Base-by-base conservation (phyloP, 2,329 filamentous ascomycete genomes). In the Nigrospora sphaerica region DNA sequence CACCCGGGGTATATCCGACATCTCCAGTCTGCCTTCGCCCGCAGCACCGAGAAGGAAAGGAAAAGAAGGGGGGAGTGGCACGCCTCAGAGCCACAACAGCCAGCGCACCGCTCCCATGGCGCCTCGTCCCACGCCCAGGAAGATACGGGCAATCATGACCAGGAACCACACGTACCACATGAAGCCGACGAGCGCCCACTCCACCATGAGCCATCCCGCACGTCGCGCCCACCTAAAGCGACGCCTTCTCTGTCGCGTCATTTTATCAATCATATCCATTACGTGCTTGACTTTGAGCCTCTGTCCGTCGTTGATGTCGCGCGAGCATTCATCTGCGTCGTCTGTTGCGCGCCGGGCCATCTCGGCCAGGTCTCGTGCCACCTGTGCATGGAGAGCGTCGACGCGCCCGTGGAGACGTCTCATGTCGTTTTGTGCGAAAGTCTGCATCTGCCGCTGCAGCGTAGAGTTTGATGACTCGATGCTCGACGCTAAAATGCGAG, bases 91-190 rank as follows among this genome's bases (percentile, higher is more conserved):
- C 88, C 88, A 95, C 52, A 95, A 68, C 61, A 96, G 66, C 92
- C 92, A 97, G 60, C 77, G 75, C n/a, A 86, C 72, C 11, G 78
- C 75, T 12, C 72, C 68, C 42, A 81, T 69, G 0, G 80, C 59
- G 3, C 81, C 82, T 39, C 77, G 77, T 39, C 84, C 76, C 1
- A 85, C 55, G 12, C 83, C 81, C 49, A 82, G 70, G 33, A 86
- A 67, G 13, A 87, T 64, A 49, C 88, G 79, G 44, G 86, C 72
- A 19, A 92, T 72, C 62, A 90, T 86, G 19, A 96, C 91, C 32
- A 95, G 72, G 49, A 95, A 80, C 90, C 92, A 97, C 14, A 95
- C 83, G 66, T 86, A 89, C 90, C 93, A 96, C 83, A 97, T 88
- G 55, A 95, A 79, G 4, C 86, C 87, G 35, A 97, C 81, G 16